Percentiles rank a stretch among this genome's conserved stretches.
phyloP scores from a whole-genome alignment of 768 basidiomycete genomes.

The Leccinum fibrillosum region DNA sequence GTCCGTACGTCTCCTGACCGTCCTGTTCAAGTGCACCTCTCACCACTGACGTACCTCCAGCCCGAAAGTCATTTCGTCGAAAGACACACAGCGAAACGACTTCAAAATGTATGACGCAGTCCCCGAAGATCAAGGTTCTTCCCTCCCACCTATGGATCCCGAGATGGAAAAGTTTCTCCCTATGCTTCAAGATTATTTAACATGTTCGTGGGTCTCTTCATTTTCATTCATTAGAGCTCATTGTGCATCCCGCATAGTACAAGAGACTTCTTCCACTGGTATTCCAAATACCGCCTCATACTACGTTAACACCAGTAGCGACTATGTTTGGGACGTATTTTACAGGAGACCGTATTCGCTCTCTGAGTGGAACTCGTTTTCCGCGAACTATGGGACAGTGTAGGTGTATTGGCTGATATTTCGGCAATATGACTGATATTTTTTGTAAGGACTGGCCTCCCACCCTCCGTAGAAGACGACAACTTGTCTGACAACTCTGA shows the following conservation, averaged over 20 bases:
- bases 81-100: constrained; percentile 43
- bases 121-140: constrained; percentile 34
- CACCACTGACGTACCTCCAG: constrained; percentile 30
- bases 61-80: constrained; percentile 53
- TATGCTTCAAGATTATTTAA: constrained; percentile 70
- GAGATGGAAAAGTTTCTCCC: constrained; percentile 80
- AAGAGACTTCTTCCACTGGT: constrained; percentile 17
- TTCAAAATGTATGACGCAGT: constrained; percentile 77
- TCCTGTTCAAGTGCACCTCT: not conserved
- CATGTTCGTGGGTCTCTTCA: constrained; percentile 40
- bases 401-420: constrained; percentile 32
- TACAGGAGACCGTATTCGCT: constrained; percentile 64
- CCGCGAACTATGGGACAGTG: constrained; percentile 62
- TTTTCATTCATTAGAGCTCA: constrained; percentile 1
- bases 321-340: constrained; percentile 85
- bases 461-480: constrained; percentile 49
- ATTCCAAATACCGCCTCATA: not conserved
- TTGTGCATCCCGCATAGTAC: constrained; percentile 17
- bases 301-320: constrained; percentile 32
- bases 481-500: constrained; percentile 60
- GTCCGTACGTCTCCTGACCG: constrained; percentile 36
- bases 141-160: constrained; percentile 38
- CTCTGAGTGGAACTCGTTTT: constrained; percentile 56
- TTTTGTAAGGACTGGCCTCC: constrained; percentile 56
- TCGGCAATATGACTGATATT: not conserved